Evolutionary conservation across 2,329 filamentous ascomycete species (phyloP), one percentile per base, ranked within the genome.

Genomic region (Verticillium nubilum): DNA sequence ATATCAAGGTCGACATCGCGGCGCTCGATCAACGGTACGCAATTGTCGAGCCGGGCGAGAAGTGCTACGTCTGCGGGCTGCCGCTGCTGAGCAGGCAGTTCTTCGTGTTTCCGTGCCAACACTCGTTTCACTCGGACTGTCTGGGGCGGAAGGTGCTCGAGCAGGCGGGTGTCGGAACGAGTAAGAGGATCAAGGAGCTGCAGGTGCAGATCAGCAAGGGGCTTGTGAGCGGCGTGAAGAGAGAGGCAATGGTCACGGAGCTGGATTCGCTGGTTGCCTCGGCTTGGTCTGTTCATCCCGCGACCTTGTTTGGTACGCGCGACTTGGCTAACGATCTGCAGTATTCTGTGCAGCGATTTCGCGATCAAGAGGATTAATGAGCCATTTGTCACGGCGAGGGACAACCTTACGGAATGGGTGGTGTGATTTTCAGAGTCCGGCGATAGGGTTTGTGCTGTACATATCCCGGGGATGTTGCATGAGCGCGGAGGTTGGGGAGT

Each of bases 101-200:
- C 75, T 99, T 98, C 67, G 95, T 99, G 19, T 99, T 99, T 66
- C 95, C 95, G 0, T 99, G 95, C 73, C 95, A 99, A 78, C 95
- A 99, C 74, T 91, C 93, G 3, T 99, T 99, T 70, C 95, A 99
- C 73, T 94, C 91, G 50, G 95, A 99, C 71, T 99, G 95, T 72
- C 76, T 99, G 55, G 94, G 92, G 0, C 88, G 86, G 67, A 90
- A 89, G 69, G 92, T 98, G 1, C 82, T 97, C 58, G 90, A 94
- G 72, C 88, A 92, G 64, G 87, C 89, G 1, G 91, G 92, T 0
- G 79, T 88, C 57, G 88, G 86, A 19, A 91, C 89, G 74, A 86
- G 88, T 17, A 88, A 88, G 72, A 82, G 90, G 65, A 97, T 99
- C 66, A 85, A 86, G 61, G 92, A 97, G 74, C 78, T 97, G 65